A percentile compares a stretch with the other conserved stretches of the same genome.
Evolutionary conservation across 2,329 filamentous ascomycete species (phyloP).

Genomic region (Hypoxylon sp.): DNA sequence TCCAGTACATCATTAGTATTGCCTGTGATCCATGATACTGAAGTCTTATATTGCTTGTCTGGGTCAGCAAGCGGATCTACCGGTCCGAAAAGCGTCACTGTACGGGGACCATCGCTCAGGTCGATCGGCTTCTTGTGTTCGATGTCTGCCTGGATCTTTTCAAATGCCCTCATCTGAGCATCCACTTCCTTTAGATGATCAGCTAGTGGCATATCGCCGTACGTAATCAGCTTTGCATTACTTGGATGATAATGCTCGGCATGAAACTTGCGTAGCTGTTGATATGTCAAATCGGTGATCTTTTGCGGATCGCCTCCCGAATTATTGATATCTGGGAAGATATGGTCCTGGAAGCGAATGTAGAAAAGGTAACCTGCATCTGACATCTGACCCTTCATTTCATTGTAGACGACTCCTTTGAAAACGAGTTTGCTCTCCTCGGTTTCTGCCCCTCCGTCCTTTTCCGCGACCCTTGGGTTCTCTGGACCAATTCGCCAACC

Average conservation of each 20-base stretch:
- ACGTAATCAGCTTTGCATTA: constrained; percentile 96
- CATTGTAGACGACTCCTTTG: constrained; percentile 98
- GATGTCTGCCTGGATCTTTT: constrained; percentile 76
- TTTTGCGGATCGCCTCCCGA: constrained; percentile 96
- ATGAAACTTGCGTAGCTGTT: constrained; percentile 90
- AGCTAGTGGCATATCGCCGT: constrained; percentile 89
- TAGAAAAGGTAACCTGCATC: constrained; percentile 97
- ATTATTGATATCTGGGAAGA: constrained; percentile 95
- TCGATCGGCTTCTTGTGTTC: constrained; percentile 83
- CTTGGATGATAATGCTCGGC: constrained; percentile 96
- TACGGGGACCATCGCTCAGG: constrained; percentile 75
- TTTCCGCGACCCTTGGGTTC: constrained; percentile 76
- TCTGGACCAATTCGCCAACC: constrained; percentile 97
- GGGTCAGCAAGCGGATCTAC: constrained; percentile 87
- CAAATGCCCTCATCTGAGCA: constrained; percentile 79
- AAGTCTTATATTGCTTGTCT: constrained; percentile 93
- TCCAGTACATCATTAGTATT: constrained; percentile 87
- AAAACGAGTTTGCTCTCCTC: constrained; percentile 84
- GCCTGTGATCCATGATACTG: constrained; percentile 91
- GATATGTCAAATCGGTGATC: constrained; percentile 94
- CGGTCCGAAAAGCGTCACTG: constrained; percentile 82
- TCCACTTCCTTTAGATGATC: constrained; percentile 87
- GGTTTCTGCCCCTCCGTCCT: constrained; percentile 58
- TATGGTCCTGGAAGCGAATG: constrained; percentile 93
- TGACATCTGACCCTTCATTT: constrained; percentile 99